Evolutionary conservation across 108 stramenopile genomes (phyloP).

Genomic region (Seminavis robusta): DNA sequence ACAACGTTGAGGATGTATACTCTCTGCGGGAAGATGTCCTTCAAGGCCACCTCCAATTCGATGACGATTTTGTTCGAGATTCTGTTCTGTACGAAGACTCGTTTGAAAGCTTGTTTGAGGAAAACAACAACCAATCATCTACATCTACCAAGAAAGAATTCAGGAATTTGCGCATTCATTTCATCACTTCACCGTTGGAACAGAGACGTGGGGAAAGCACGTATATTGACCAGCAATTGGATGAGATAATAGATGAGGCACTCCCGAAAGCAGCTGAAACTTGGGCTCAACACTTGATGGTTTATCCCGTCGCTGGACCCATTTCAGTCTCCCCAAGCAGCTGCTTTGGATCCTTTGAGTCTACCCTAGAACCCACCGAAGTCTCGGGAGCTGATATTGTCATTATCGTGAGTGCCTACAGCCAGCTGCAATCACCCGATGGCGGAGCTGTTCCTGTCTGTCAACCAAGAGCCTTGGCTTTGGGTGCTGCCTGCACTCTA

Average conservation of each 20-base stretch:
- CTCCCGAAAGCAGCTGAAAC: constrained; percentile 1
- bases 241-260: neutral
- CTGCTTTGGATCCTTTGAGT: neutral
- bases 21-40: no score
- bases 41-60: no score
- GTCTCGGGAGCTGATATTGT: constrained; percentile 5
- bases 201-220: neutral
- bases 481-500: constrained; percentile 14
- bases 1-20: no score
- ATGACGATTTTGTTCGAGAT: no score
- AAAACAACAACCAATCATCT: neutral
- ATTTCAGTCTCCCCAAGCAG: neutral
- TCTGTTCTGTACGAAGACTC: no score
- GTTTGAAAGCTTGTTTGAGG: no score
- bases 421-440: neutral
- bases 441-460: neutral
- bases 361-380: no score
- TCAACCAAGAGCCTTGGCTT: constrained; percentile 9
- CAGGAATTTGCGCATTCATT: constrained; percentile 20
- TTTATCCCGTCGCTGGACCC: neutral
- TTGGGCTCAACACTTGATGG: constrained; percentile 1
- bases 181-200: constrained; percentile 5
- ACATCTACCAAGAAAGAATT: no score
- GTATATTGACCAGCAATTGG: neutral
- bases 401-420: constrained; percentile 6